A percentile compares a stretch with the other conserved stretches of the same genome.
Conservation (phyloP, 2,329 filamentous ascomycete species). For the Fusarium mexicanum region DNA sequence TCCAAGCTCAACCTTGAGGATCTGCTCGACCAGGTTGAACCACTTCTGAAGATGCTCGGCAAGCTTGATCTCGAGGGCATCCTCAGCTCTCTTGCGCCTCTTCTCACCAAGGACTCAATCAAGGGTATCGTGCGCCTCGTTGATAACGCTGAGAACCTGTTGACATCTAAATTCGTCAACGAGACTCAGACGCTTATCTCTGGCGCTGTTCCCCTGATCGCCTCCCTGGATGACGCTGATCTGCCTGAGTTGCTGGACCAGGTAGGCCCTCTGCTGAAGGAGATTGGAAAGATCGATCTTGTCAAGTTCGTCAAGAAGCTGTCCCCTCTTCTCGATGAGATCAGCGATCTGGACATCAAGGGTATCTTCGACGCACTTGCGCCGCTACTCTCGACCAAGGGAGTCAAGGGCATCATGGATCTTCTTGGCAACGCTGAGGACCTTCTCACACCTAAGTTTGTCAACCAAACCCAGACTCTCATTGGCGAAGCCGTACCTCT, state of each 20-base stretch:
- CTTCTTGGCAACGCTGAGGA: slow-evolving; percentile 50
- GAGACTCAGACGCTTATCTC: slow-evolving; percentile 43
- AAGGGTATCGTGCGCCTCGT: slow-evolving; percentile 46
- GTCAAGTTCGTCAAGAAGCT: slow-evolving; percentile 43
- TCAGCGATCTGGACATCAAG: slow-evolving; percentile 47
- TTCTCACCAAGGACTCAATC: slow-evolving; percentile 44
- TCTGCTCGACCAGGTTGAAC: slow-evolving; percentile 47
- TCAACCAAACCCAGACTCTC: slow-evolving; percentile 45
- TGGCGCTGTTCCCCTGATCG: slow-evolving; percentile 42
- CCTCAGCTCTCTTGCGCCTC: slow-evolving; percentile 39
- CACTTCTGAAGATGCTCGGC: slow-evolving; percentile 47
- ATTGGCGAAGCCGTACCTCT: slow-evolving; percentile 51
- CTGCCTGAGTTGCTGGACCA: slow-evolving; percentile 41
- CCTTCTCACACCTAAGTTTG: slow-evolving; percentile 45
- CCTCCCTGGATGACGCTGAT: slow-evolving; percentile 33
- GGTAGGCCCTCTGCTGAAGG: slow-evolving; percentile 45
- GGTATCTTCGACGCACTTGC: slow-evolving; percentile 46
- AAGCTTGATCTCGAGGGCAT: slow-evolving; percentile 47
- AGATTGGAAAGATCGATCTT: slow-evolving; percentile 46
- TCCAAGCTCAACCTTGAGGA: slow-evolving; percentile 47
- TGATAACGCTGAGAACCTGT: slow-evolving; percentile 43
- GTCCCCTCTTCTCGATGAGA: slow-evolving; percentile 44
- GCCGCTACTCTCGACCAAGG: slow-evolving; percentile 48
- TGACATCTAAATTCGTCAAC: slow-evolving; percentile 43
- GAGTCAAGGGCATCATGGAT: slow-evolving; percentile 48